Evolutionary conservation across 768 basidiomycete species (phyloP), one percentile per base, ranked within the genome.

Genomic region (Leccinum disarticulatum): DNA sequence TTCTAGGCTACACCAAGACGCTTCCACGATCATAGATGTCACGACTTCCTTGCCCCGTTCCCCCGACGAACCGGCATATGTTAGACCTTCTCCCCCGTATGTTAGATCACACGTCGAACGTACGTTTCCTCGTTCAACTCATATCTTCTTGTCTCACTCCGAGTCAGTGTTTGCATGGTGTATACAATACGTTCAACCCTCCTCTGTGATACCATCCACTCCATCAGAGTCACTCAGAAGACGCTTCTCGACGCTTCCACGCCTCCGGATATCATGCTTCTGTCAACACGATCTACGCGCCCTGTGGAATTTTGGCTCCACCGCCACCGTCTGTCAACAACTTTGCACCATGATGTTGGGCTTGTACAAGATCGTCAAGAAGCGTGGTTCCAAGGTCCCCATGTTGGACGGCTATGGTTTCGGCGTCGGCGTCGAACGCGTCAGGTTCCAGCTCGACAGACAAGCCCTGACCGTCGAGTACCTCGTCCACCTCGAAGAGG

Each of bases 271-370:
- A 61, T 94, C 91, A 2, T 95, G 92, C 69, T 95, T 96, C 70
- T 96, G 93, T 91, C 92, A 95, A 70, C 95, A 96, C 71, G 92
- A 97, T 76, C 83, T 96, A 30, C 90, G 91, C 62, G 83, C 92
- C 0, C 72, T 92, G 41, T 96, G 93, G 93, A 90, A 86, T 41
- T 81, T 94, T 54, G 87, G 86, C 7, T 82, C 87, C 0, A 80
- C 84, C 1, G 77, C 83, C 15, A 80, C 83, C 31, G 67, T 93
- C 10, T 81, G 84, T 9, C 91, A 93, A 63, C 93, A 96, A 64
- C 81, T 98, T 2, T 87, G 88, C n/a, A 86, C 89, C 6, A 92
- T 96, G 83, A 80, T 88, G 17, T 74, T 93, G 7, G 91, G 92
- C 27, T 76, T 96, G 48, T 80, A 90, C 68, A 91, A 93, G 74